These are phyloP conservation scores for Citrus trifoliata DNA, from an alignment of 345 rosid genomes.

Conservation along the genomic window DNA sequence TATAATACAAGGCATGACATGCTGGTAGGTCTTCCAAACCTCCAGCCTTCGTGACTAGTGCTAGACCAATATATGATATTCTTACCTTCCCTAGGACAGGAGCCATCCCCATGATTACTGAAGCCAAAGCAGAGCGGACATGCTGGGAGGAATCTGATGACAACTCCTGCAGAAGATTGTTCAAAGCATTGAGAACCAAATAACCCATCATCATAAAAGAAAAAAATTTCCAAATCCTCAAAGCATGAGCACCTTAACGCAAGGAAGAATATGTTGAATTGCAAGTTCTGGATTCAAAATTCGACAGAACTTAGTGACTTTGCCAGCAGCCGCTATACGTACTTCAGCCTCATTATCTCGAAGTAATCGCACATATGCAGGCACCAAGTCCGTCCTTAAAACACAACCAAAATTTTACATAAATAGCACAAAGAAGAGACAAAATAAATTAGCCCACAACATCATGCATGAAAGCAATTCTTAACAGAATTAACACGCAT, in stretches of 20 bases:
- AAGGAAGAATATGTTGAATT: constrained; percentile 78
- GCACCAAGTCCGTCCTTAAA: constrained; percentile 74
- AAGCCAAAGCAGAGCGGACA: constrained; percentile 96
- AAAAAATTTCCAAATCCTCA: not conserved
- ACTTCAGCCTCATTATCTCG: constrained; percentile 99
- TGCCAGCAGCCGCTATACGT: constrained; percentile 96
- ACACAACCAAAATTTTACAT: constrained; percentile 6
- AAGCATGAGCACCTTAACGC: constrained; percentile 63
- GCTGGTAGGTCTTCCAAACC: not conserved
- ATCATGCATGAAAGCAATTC: not conserved
- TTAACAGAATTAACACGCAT: not conserved
- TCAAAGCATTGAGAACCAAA: constrained; percentile 9
- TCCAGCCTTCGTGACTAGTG: not conserved
- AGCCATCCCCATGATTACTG: constrained; percentile 99
- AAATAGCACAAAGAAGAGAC: not conserved
- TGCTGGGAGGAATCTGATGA: constrained; percentile 98
- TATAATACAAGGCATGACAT: not conserved
- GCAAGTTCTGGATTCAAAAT: constrained; percentile 87
- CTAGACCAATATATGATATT: not conserved
- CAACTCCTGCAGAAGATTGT: constrained; percentile 55
- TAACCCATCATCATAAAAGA: not conserved
- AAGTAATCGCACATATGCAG: constrained; percentile 90
- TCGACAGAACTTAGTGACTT: constrained; percentile 90
- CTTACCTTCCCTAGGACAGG: constrained; percentile 68
- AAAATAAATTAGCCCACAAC: not conserved